Evolutionary conservation across 495 filamentous ascomycete species (phyloP), one percentile per base, ranked within the genome.

Genomic region (Penicillium taxi): DNA sequence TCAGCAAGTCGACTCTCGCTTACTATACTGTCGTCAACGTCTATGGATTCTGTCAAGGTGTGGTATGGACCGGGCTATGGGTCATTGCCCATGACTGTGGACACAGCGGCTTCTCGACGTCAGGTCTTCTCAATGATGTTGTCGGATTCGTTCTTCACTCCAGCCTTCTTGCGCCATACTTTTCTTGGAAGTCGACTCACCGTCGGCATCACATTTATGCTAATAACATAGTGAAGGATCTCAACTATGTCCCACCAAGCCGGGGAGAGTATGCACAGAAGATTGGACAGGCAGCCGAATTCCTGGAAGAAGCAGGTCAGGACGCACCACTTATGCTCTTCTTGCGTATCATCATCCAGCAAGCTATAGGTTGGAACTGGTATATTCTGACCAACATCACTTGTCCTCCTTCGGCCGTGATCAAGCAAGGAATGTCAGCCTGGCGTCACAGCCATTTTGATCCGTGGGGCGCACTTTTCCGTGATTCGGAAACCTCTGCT

Each of bases 31-130:
- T 29, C 5, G 26, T 29, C 26, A 29, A 29, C 26, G 54, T 63
- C 42, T 90, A 93, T 55, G 75, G 80, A 24, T 67, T 87, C 57
- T 38, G 81, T 15, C 83, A 90, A 55, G 84, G 86, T 28, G 71
- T 86, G 21, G 81, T 82, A 54, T 81, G 73, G 35, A 90, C 86
- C 19, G 86, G 85, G 31, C 50, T 86, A 16, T 93, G 86, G 86
- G 81, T 91, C 30, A 63, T 93, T 29, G 84, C 84, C 13, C 86
- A 91, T 59, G 86, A 93, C 65, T 91, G 84, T 56, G 86, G 86
- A 42, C 86, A 42, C 16, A 27, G 40, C n/a, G 26, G 23, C 6
- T 81, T 81, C 61, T 81, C 77, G 13, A 50, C 63, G 6, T 69
- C 59, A 23, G 66, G 70, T 45, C 56, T 31, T 21, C 53, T 79